phyloP scores from a whole-genome alignment of 495 filamentous ascomycete species.

The Mytilinidion resinicola region DNA sequence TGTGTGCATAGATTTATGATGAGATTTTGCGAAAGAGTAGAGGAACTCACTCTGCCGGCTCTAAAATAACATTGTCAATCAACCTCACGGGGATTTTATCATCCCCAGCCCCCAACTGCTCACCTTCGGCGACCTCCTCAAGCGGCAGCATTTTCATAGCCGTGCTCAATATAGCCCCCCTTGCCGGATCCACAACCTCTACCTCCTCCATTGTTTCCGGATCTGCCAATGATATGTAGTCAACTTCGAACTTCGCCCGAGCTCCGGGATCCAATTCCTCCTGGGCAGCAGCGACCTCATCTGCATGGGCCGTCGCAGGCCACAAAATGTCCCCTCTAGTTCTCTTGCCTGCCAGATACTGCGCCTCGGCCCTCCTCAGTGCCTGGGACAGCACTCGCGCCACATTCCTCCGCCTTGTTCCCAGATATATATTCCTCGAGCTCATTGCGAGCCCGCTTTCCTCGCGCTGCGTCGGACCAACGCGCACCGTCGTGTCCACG shows the following conservation, averaged over 20 bases:
- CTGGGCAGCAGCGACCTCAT: constrained; percentile 53
- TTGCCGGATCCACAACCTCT: constrained; percentile 49
- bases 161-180: constrained; percentile 78
- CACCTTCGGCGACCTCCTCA: constrained; percentile 57
- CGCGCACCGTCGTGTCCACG: constrained; percentile 65
- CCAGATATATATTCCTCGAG: constrained; percentile 89
- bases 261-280: constrained; percentile 51
- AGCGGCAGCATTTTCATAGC: constrained; percentile 85
- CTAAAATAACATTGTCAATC: constrained; percentile 83
- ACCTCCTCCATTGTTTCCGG: constrained; percentile 74
- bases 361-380: constrained; percentile 61
- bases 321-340: constrained; percentile 59
- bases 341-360: constrained; percentile 53
- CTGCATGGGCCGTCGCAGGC: constrained; percentile 52
- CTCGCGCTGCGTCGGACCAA: constrained; percentile 72
- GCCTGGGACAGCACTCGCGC: constrained; percentile 65
- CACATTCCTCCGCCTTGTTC: constrained; percentile 59
- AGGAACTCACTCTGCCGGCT: constrained; percentile 14
- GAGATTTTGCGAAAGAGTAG: no score
- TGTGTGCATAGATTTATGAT: no score
- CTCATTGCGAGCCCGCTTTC: constrained; percentile 86
- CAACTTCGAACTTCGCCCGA: constrained; percentile 70
- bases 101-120: constrained; percentile 64
- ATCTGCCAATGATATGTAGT: constrained; percentile 87
- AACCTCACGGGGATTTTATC: constrained; percentile 70